Evolutionary conservation across 257 asterid genomes (phyloP), one percentile per base, ranked within the genome.

Genomic region (Solanum sparsipilum): DNA sequence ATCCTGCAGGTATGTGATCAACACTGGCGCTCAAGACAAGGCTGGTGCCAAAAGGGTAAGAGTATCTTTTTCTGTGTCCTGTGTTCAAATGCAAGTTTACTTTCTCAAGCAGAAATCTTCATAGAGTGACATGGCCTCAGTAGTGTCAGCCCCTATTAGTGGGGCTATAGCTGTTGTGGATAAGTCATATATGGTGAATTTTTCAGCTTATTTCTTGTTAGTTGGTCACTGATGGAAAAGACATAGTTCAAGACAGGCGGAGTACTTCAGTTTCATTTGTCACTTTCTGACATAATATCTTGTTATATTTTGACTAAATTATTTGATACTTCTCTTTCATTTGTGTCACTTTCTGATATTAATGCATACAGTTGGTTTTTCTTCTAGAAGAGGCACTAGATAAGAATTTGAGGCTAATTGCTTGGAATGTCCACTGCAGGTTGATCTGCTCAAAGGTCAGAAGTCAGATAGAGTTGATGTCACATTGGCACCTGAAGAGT

Each of bases 391-490:
- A 16, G 68, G 6, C 85, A 44, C 29, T 81, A 27, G 68, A 81
- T 46, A 29, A 8, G 18, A 81, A 81, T 46, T 81, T 16, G 41
- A 9, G 68, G 41, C 68, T 81, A 46, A 81, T 81, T 81, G 68
- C 41, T 81, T 81, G 68, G 35, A 16, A 31, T 82, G 70, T 48
- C 5, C 44, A 9, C 74, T 84, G 76, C 91, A 95, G 99, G 99
- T 97, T 90, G 98, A 95, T 91, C 93, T 96, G 92, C 94, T 97
- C 35, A 92, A 94, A 91, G 98, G 99, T 83, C 99, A 97, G 90
- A 97, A 97, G 86, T 73, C 99, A 4, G 99, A 97, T 87, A 95
- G 89, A 87, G 99, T 97, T 87, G 98, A 96, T 74, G 96, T 96
- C 87, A 97, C 99, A 20, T 89, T 97, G 63, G 98, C 98, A 39